These are phyloP conservation scores for Yarrowia sp. DNA, from an alignment of 805 yeast species.

Conservation along the genomic window DNA sequence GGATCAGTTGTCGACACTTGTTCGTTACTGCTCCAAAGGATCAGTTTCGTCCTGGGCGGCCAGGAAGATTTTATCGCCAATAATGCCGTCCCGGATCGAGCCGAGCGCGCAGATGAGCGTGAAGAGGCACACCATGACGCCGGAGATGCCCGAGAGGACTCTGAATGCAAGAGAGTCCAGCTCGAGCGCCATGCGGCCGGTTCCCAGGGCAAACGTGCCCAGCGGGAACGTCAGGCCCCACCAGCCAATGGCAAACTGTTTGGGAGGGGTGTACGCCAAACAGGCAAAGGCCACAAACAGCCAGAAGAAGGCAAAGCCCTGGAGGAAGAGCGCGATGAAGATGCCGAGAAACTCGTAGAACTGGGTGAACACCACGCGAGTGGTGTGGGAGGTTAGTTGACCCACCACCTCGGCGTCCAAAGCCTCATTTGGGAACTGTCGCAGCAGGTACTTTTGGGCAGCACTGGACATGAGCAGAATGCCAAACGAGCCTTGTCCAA, in stretches of 20 bases:
- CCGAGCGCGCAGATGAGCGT: conserved; percentile 54
- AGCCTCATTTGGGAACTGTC: conserved; percentile 44
- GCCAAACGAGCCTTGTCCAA: conserved; percentile 85
- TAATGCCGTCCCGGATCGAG: conserved; percentile 44
- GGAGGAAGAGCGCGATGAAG: conserved; percentile 55
- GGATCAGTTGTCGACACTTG: too few species aligned
- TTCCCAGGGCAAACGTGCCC: conserved; percentile 78
- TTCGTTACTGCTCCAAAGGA: conserved; percentile 31
- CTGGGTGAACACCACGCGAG: conserved; percentile 18
- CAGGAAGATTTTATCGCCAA: conserved; percentile 34
- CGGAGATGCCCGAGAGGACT: conserved; percentile 68
- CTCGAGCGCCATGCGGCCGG: conserved; percentile 58
- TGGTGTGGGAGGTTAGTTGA: not conserved
- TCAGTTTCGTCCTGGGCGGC: conserved; percentile 42
- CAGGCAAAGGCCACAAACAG: conserved; percentile 55
- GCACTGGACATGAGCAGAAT: conserved; percentile 63
- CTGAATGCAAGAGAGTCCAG: conserved; percentile 64
- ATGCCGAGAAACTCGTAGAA: conserved; percentile 49
- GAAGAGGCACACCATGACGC: conserved; percentile 56
- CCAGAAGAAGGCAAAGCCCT: conserved; percentile 66
- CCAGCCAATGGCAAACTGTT: conserved; percentile 60
- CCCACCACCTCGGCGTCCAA: conserved; percentile 47
- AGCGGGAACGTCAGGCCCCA: conserved; percentile 93
- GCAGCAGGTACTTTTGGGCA: conserved; percentile 44
- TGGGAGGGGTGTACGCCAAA: conserved; percentile 50